Base-by-base conservation (phyloP, 768 basidiomycete species). In the Leccinellum luteum region DNA sequence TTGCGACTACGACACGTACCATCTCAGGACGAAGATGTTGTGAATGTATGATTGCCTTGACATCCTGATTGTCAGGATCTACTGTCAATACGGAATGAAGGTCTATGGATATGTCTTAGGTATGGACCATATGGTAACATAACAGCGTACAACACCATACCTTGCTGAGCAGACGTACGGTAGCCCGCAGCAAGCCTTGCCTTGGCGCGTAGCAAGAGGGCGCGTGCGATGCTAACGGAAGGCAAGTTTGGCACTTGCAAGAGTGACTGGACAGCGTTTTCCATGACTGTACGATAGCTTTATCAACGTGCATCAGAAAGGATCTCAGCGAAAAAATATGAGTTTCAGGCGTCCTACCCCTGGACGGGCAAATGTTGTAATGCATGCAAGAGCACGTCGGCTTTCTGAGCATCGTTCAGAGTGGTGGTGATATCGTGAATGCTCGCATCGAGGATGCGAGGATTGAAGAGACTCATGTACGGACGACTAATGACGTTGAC, bases 311-410 rank as follows among this genome's bases (percentile, higher is more conserved):
- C 21, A 31, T 62, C 31, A 66, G 59, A 41, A 58, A 45, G 35
- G 25, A 53, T 49, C 44, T 44, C 27, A 48, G 49, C 21, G 21
- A 62, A 35, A 63, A 28, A 56, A 53, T n/a, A n/a, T 12, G 34
- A 21, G 48, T 43, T 55, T 43, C 7, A 4, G 38, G 27, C 4
- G 7, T 72, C 82, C 41, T 67, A 88, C 85, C 85, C 80, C 59
- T 92, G 86, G 49, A 80, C 77, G 50, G 86, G 84, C 59, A 96
- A 83, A 65, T 87, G 87, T 62, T 87, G 85, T 79, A 94, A 85
- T 23, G 91, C 92, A 62, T 90, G 85, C 51, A 93, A 71, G 54
- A 92, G 74, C 44, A 89, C 78, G 56, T 86, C 86, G n/a, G 81
- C 86, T 69, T 89, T 90, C 67, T 89, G 81, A 62, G 80, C 80